A percentile compares a stretch with the other conserved stretches of the same genome.
Conservation (phyloP, 345 rosid genomes). For the Syzygium oleosum region DNA sequence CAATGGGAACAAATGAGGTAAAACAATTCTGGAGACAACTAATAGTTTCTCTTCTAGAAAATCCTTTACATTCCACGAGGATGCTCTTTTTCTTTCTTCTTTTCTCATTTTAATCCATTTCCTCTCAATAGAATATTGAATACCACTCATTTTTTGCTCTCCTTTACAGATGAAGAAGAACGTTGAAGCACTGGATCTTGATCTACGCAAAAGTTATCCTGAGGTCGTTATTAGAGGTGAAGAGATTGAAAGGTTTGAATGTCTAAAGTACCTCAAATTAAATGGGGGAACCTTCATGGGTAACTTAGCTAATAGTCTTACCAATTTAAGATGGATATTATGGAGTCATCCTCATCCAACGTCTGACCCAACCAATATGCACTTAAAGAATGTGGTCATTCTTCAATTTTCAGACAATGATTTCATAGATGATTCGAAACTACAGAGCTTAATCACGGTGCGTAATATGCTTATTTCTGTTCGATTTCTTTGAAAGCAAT, state of each 20-base stretch:
- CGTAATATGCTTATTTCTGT: no score
- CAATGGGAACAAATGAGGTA: background rate
- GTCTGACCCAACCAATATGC: background rate
- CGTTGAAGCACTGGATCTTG: background rate
- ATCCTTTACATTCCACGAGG: no score
- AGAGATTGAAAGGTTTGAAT: background rate
- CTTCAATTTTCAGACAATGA: background rate
- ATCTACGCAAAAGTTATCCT: background rate
- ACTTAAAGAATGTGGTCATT: background rate
- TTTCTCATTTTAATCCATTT: background rate
- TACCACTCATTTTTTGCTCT: background rate
- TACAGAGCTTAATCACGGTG: fast-evolving
- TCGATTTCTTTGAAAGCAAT: no score
- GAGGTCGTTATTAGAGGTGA: background rate
- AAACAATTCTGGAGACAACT: background rate
- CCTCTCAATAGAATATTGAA: background rate
- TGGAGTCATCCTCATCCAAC: background rate
- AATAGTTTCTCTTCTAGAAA: background rate
- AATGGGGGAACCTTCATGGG: background rate
- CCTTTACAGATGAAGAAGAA: background rate
- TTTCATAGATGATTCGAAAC: background rate
- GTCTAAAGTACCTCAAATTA: background rate
- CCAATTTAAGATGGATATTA: background rate
- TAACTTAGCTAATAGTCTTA: background rate
- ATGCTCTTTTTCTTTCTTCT: no score